Conservation (phyloP, 1,284 basidiomycete genomes). For the Rhodotorula sp. region DNA sequence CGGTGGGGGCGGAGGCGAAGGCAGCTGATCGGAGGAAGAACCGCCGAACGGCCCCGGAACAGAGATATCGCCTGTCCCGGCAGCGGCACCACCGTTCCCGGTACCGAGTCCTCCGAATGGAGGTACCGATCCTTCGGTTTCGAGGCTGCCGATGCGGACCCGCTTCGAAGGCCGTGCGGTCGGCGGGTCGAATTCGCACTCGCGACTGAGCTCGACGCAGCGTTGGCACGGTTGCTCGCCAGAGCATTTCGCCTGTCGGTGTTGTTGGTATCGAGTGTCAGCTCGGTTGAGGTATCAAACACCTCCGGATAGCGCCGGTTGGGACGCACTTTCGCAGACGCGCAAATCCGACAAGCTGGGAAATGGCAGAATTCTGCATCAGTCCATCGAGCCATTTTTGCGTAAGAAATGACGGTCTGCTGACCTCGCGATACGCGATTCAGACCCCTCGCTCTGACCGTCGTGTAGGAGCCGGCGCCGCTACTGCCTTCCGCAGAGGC, state of each 20-base stretch:
- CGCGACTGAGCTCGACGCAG: not conserved
- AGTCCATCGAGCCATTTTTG: not conserved
- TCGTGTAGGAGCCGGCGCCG: not conserved
- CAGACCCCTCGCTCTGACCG: not conserved
- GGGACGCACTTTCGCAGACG: not conserved
- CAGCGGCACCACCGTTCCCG: not conserved
- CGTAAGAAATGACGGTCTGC: not conserved
- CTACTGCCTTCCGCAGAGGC: not conserved
- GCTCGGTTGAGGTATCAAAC: no score
- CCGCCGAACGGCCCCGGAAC: not conserved
- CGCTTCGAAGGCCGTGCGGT: not conserved
- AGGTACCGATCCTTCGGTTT: not conserved
- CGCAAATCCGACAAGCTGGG: conserved; percentile 1
- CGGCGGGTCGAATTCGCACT: not conserved
- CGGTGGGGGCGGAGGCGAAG: not conserved
- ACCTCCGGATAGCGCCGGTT: no score
- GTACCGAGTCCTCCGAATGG: no score
- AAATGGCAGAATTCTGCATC: not conserved
- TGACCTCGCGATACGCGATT: not conserved
- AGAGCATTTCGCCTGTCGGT: not conserved
- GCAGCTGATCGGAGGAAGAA: not conserved
- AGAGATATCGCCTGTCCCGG: not conserved
- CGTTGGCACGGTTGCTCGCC: conserved; percentile 2
- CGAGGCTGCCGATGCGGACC: not conserved
- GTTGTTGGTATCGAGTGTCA: not conserved